Percentiles rank a stretch among this genome's conserved stretches.
Evolutionary conservation across 257 asterid genomes (phyloP).

Genomic region (Thymus mandschuricus): DNA sequence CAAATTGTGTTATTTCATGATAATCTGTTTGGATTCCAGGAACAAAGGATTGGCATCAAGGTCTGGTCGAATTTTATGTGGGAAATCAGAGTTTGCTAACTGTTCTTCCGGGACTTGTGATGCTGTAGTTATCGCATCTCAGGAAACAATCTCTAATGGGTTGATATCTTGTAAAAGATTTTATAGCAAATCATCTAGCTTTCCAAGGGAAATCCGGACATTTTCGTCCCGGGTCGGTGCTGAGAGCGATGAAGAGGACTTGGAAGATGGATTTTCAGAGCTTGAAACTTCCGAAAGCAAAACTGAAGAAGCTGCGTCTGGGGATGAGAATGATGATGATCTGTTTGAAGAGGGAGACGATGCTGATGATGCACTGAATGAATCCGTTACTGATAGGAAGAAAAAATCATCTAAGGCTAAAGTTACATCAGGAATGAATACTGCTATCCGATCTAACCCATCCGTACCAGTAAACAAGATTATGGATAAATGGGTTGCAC

Average conservation of each 20-base stretch:
- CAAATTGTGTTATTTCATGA: neutral
- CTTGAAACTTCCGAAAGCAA: conserved; percentile 51
- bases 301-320: conserved; percentile 27
- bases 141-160: conserved; percentile 34
- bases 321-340: conserved; percentile 43
- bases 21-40: conserved; percentile 38
- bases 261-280: conserved; percentile 56
- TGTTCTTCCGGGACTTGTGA: conserved; percentile 30
- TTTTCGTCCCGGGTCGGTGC: conserved; percentile 53
- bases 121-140: conserved; percentile 37
- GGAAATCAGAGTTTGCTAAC: conserved; percentile 42
- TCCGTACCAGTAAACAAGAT: conserved; percentile 39
- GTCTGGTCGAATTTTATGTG: conserved; percentile 39
- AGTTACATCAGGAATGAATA: conserved; percentile 38
- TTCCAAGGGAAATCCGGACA: conserved; percentile 33
- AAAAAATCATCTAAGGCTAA: conserved; percentile 14
- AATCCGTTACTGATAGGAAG: conserved; percentile 35
- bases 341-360: conserved; percentile 49
- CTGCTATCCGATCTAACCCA: conserved; percentile 50
- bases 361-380: conserved; percentile 36
- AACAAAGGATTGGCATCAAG: conserved; percentile 44
- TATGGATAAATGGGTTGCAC: conserved; percentile 66
- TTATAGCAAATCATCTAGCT: conserved; percentile 35
- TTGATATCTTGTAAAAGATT: conserved; percentile 40
- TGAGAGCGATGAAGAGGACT: neutral